Evolutionary conservation across 345 rosid species (phyloP).

Genomic region (Lepidium didymum): DNA sequence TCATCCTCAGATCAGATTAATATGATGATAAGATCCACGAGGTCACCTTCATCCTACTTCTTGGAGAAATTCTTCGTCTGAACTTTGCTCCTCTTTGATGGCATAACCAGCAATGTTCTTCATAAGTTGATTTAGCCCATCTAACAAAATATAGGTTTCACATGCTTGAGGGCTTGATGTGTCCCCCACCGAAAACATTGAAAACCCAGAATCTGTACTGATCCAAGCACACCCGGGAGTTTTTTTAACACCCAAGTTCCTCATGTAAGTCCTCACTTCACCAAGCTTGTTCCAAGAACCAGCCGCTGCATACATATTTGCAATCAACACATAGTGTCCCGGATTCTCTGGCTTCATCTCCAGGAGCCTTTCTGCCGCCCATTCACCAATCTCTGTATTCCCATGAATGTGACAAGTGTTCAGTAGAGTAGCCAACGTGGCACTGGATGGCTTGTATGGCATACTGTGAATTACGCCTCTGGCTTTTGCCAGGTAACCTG

Average conservation of each 20-base stretch:
- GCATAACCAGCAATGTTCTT: slow-evolving; percentile 35
- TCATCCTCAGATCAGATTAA: background rate
- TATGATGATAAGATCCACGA: background rate
- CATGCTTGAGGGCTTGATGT: slow-evolving; percentile 36
- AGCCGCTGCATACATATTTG: slow-evolving; percentile 69
- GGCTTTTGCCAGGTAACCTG: slow-evolving; percentile 54
- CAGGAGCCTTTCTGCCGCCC: slow-evolving; percentile 69
- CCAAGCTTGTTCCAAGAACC: slow-evolving; percentile 63
- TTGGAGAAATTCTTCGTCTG: slow-evolving; percentile 32
- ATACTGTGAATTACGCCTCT: slow-evolving; percentile 42
- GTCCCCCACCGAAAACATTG: slow-evolving; percentile 53
- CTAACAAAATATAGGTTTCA: slow-evolving; percentile 46
- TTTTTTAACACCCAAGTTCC: slow-evolving; percentile 63
- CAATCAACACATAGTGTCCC: slow-evolving; percentile 65
- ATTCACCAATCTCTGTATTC: slow-evolving; percentile 56
- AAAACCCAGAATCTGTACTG: slow-evolving; percentile 46
- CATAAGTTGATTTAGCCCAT: slow-evolving; percentile 54
- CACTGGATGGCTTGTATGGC: slow-evolving; percentile 51
- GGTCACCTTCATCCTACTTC: slow-evolving; percentile 23
- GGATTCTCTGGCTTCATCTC: slow-evolving; percentile 54
- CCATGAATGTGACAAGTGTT: slow-evolving; percentile 60
- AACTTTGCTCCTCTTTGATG: slow-evolving; percentile 8
- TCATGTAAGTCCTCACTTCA: slow-evolving; percentile 57
- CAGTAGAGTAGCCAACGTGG: slow-evolving; percentile 65
- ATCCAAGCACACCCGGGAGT: slow-evolving; percentile 73